A percentile compares a stretch with the other conserved stretches of the same genome.
These are phyloP conservation scores for Fraxinus greggii DNA, from an alignment of 305 asterid species.

Conservation along the genomic window DNA sequence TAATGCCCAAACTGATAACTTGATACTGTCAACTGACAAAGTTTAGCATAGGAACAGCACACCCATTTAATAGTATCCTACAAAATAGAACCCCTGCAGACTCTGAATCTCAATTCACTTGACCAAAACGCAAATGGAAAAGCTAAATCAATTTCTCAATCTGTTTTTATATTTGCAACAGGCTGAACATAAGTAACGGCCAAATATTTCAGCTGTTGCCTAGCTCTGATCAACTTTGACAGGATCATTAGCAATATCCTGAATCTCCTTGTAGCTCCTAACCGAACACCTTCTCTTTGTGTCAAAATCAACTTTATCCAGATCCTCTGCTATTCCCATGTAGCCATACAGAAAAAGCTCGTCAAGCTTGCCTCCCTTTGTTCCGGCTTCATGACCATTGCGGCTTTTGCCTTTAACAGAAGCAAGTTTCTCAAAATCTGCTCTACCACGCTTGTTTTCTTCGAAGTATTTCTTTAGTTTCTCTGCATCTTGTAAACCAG, in stretches of 20 bases:
- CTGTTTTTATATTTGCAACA: not conserved
- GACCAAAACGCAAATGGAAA: not conserved
- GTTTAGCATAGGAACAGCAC: not conserved
- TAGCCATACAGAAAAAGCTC: slow-evolving; percentile 33
- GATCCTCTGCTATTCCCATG: slow-evolving; percentile 41
- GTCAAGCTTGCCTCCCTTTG: slow-evolving; percentile 12
- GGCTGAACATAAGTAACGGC: not conserved
- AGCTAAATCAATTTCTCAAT: not conserved
- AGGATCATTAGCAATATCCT: slow-evolving; percentile 29
- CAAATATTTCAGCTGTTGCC: not conserved
- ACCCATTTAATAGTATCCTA: not conserved
- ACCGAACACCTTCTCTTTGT: slow-evolving; percentile 33
- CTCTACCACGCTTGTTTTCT: slow-evolving; percentile 32
- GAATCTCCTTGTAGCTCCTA: slow-evolving; percentile 38
- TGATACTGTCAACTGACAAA: not conserved
- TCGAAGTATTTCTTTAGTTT: slow-evolving; percentile 33
- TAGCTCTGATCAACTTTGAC: slow-evolving; percentile 1
- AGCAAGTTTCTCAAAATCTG: slow-evolving; percentile 19
- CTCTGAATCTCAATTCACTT: not conserved
- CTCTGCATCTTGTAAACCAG: slow-evolving; percentile 37
- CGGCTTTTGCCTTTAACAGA: not conserved
- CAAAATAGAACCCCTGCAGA: not conserved
- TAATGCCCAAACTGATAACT: not conserved
- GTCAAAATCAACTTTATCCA: slow-evolving; percentile 36
- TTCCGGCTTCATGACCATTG: not conserved